Evolutionary conservation across 2,329 filamentous ascomycete genomes (phyloP), one percentile per base, ranked within the genome.

Genomic region (Cercospora zeina): DNA sequence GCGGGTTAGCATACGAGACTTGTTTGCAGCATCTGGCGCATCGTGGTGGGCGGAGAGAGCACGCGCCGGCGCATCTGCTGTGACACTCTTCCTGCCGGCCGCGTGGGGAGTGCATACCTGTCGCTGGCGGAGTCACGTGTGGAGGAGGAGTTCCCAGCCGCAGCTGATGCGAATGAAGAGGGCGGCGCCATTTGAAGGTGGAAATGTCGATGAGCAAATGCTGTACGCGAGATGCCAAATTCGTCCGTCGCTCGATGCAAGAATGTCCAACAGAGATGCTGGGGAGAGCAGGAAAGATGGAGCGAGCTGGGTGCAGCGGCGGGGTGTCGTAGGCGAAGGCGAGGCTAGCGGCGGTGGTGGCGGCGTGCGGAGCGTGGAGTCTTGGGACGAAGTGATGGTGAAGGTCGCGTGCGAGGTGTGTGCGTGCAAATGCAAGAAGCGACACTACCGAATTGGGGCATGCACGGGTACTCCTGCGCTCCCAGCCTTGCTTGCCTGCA

Each of bases 141-240:
- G 37, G 67, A 64, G 61, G 76, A 69, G 65, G 70, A 77, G 71
- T 70, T 79, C 69, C 76, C 78, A 63, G 80, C 79, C 16, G 80
- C 80, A 61, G 80, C 80, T 62, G 80, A 81, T 68, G 80, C 80
- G 71, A 82, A 82, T 62, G 79, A 79, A 57, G 75, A 76, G 16
- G 56, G 45, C 63, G 79, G 79, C 67, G 79, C 78, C 79, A 81
- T 62, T 54, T 34, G 62, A 53, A 27, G 58, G 30, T 56, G 55
- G 24, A 49, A 49, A 31, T 11, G 27, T 56, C 50, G 39, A 37
- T 45, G 50, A 34, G 61, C 45, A 53, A 50, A 49, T 36, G 47
- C 56, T 49, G 50, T 45, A 54, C 45, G 59, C 31, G 45, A 54
- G 49, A 42, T 53, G 58, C 21, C 27, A 39, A 24, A 30, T 37